Evolutionary conservation across 2,329 filamentous ascomycete species (phyloP).

Genomic region (Fusarium staphyleae): DNA sequence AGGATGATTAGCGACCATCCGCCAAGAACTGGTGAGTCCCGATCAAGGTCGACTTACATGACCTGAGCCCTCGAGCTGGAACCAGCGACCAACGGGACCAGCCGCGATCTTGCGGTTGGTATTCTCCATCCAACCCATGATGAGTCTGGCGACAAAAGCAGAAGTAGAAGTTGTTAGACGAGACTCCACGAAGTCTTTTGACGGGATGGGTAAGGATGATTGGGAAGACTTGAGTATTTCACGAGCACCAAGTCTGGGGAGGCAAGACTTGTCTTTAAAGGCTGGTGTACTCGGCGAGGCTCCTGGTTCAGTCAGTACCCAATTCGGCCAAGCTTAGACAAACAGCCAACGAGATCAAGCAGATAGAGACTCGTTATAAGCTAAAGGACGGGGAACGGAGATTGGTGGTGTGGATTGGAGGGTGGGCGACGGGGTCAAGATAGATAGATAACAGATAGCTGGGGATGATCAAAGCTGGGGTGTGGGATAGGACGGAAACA

Average conservation of each 20-base stretch:
- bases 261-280: constrained; percentile 21
- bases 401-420: constrained; percentile 26
- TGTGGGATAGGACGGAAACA: constrained; percentile 13
- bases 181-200: too few relatives aligned
- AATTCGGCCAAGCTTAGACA: constrained; percentile 7
- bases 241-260: constrained; percentile 8
- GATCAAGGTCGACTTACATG: constrained; percentile 65
- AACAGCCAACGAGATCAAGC: constrained; percentile 23
- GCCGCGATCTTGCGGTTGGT: not conserved
- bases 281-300: constrained; percentile 3
- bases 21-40: too few relatives aligned
- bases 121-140: not conserved
- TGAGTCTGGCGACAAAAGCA: too few relatives aligned
- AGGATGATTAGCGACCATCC: too few relatives aligned
- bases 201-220: not conserved
- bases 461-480: constrained; percentile 24
- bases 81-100: constrained; percentile 68
- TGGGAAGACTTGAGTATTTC: constrained; percentile 5
- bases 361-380: constrained; percentile 26
- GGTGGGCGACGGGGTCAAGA: constrained; percentile 30
- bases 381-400: constrained; percentile 18
- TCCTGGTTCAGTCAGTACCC: constrained; percentile 25
- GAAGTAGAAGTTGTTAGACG: too few relatives aligned
- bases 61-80: constrained; percentile 81
- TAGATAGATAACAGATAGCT: constrained; percentile 33